phyloP scores from a whole-genome alignment of 108 stramenopile species.

The Mediolabrus comicus region DNA sequence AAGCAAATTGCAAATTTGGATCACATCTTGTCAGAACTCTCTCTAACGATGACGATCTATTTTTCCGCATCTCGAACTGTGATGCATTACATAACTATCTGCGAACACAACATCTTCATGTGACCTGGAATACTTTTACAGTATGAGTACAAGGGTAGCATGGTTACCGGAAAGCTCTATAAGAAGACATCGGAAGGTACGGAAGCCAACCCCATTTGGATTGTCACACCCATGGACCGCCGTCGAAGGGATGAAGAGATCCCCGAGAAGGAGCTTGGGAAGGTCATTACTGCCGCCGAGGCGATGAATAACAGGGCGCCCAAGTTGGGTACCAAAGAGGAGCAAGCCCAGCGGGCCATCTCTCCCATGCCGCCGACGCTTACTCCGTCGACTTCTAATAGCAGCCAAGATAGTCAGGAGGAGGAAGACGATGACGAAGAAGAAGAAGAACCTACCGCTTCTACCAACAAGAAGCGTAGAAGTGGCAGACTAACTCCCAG shows the following conservation, averaged over 20 bases:
- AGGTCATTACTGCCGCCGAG: conserved; percentile 16
- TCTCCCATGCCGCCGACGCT: background rate
- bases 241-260: conserved; percentile 39
- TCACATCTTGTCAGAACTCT: no score
- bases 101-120: background rate
- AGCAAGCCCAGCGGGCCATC: background rate
- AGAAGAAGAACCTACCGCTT: background rate
- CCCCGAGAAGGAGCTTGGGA: conserved; percentile 25
- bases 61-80: background rate
- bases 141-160: conserved; percentile 39
- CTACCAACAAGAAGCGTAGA: background rate
- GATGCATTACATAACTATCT: background rate
- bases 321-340: conserved; percentile 7
- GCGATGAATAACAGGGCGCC: conserved; percentile 20
- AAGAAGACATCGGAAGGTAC: conserved; percentile 15
- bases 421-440: no score
- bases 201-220: conserved; percentile 24
- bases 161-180: conserved; percentile 33
- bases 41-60: background rate
- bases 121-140: background rate
- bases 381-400: conserved; percentile 11
- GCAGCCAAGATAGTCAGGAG: background rate
- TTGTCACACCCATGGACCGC: conserved; percentile 31
- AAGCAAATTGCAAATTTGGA: no score
- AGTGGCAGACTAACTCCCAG: conserved; percentile 7